Percentiles rank a stretch among this genome's conserved stretches.
phyloP scores from a whole-genome alignment of 1,139 yeast genomes.

The Pichia norvegensis region DNA sequence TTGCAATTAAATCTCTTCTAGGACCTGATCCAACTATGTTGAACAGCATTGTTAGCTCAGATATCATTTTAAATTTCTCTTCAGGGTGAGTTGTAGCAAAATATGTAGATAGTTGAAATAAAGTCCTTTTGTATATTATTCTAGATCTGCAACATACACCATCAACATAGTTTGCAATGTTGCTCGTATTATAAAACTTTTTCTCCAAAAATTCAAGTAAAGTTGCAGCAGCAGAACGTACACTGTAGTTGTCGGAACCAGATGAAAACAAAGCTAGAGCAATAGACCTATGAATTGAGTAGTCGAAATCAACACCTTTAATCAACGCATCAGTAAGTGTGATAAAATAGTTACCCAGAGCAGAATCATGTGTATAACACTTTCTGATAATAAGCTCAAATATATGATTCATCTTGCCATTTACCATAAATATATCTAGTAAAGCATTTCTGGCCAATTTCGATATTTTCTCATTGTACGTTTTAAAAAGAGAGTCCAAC shows the following conservation, averaged over 20 bases:
- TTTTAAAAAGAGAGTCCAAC: constrained; percentile 63
- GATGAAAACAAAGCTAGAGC: constrained; percentile 62
- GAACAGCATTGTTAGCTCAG: constrained; percentile 66
- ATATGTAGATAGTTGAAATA: constrained; percentile 58
- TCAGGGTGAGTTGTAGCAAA: constrained; percentile 53
- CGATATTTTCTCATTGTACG: constrained; percentile 52
- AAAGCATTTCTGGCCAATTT: constrained; percentile 69
- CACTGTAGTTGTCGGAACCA: constrained; percentile 55
- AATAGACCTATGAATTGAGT: constrained; percentile 48
- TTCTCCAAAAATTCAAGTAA: constrained; percentile 51
- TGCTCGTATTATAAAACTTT: constrained; percentile 40
- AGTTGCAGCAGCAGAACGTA: constrained; percentile 56
- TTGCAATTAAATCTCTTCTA: constrained; percentile 70
- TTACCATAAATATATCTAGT: constrained; percentile 53
- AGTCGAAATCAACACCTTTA: constrained; percentile 35
- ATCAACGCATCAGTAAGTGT: constrained; percentile 59
- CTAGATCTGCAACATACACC: constrained; percentile 59
- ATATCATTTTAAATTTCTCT: constrained; percentile 53
- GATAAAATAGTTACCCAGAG: constrained; percentile 61
- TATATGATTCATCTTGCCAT: constrained; percentile 49
- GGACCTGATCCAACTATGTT: constrained; percentile 51
- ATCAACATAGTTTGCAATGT: constrained; percentile 46
- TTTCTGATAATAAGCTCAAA: constrained; percentile 57
- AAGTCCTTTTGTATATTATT: constrained; percentile 70
- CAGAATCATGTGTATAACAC: constrained; percentile 54